A percentile compares a stretch with the other conserved stretches of the same genome.
These are phyloP conservation scores for Capsella rubella DNA, from an alignment of 441 rosid species.

Conservation along the genomic window DNA sequence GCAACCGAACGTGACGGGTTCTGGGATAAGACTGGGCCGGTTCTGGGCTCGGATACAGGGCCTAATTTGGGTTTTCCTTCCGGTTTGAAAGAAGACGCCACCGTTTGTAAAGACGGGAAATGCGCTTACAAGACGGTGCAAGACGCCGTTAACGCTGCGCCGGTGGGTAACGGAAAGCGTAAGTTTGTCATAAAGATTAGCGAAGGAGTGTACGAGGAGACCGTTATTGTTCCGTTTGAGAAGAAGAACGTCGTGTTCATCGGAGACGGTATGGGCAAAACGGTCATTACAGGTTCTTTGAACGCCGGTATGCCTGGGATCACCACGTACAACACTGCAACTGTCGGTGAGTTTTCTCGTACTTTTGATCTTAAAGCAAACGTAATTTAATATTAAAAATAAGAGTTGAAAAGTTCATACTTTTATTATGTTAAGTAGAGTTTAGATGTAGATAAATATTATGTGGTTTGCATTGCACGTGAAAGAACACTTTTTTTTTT, in stretches of 20 bases:
- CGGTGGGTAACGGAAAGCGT: constrained; percentile 48
- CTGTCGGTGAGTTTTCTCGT: constrained; percentile 67
- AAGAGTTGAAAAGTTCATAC: constrained; percentile 2
- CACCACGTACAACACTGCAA: constrained; percentile 78
- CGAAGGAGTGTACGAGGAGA: constrained; percentile 82
- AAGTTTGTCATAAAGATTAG: constrained; percentile 71
- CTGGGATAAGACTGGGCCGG: constrained; percentile 56
- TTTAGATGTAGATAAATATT: neutral
- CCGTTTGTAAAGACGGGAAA: constrained; percentile 66
- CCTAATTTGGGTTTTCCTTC: constrained; percentile 55
- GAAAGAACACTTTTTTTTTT: neutral
- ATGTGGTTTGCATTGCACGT: constrained; percentile 25
- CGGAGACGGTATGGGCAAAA: constrained; percentile 88
- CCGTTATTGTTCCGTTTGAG: constrained; percentile 72
- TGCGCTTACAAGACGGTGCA: constrained; percentile 64
- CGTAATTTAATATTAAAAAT: neutral
- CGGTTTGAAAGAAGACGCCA: constrained; percentile 55
- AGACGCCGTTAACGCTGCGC: constrained; percentile 83
- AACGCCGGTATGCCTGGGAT: constrained; percentile 67
- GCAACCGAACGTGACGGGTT: constrained; percentile 77
- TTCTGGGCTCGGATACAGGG: constrained; percentile 34
- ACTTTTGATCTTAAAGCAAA: constrained; percentile 16
- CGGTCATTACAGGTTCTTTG: constrained; percentile 75
- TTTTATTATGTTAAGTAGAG: neutral
- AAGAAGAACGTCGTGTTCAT: constrained; percentile 82